Evolutionary conservation across 345 rosid genomes (phyloP).

Genomic region (Dovyalis caffra): DNA sequence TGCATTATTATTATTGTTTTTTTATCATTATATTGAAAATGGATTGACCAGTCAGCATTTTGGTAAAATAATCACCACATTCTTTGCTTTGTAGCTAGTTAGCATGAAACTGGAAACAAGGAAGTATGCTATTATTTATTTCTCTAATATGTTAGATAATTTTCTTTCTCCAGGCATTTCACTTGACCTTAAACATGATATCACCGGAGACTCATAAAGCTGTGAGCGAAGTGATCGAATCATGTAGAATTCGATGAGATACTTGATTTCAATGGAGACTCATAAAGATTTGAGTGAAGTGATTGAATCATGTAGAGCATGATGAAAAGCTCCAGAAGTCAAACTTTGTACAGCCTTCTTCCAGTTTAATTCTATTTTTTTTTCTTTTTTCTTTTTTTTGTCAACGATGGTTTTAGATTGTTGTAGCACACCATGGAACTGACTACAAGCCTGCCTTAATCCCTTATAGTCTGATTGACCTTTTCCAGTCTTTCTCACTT

Average conservation of each 20-base stretch:
- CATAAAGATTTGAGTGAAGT: conserved; percentile 88
- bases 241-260: conserved; percentile 58
- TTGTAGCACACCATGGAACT: conserved; percentile 16
- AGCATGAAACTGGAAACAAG: neutral
- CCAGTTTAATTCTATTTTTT: conserved; percentile 24
- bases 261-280: conserved; percentile 76
- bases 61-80: too few species aligned
- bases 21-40: too few species aligned
- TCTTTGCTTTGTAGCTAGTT: neutral
- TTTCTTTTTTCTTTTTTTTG: too few species aligned
- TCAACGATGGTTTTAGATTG: conserved; percentile 20
- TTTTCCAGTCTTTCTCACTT: neutral
- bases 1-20: neutral
- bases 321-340: conserved; percentile 25
- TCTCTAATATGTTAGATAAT: neutral
- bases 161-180: conserved; percentile 62
- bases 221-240: conserved; percentile 86
- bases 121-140: neutral
- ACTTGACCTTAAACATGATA: conserved; percentile 84
- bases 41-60: too few species aligned
- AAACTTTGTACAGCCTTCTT: conserved; percentile 49
- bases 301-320: conserved; percentile 73
- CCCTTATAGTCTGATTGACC: conserved; percentile 21
- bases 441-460: conserved; percentile 21
- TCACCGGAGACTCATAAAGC: conserved; percentile 90